phyloP scores from a whole-genome alignment of 495 filamentous ascomycete species.

The Penicillium angulare region DNA sequence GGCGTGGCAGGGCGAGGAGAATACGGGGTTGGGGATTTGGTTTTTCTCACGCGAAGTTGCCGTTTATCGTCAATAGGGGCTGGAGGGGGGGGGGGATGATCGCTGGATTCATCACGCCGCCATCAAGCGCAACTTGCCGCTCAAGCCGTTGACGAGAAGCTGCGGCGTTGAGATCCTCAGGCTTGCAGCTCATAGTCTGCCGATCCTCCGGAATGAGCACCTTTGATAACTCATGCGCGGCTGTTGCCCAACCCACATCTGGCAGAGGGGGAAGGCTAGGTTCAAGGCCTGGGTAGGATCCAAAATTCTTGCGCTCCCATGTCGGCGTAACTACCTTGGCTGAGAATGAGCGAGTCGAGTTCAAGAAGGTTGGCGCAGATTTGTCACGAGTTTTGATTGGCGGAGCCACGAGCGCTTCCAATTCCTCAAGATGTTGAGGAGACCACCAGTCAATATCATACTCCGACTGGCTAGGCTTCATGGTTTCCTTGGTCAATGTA shows the following conservation, averaged over 20 bases:
- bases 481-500: background rate
- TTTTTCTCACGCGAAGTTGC: constrained; percentile 71
- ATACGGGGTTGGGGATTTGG: constrained; percentile 48
- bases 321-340: constrained; percentile 67
- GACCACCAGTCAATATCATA: constrained; percentile 81
- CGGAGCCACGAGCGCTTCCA: constrained; percentile 57
- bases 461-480: constrained; percentile 1
- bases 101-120: constrained; percentile 13
- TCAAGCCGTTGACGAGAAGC: constrained; percentile 60
- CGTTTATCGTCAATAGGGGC: constrained; percentile 56
- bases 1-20: constrained; percentile 42
- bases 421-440: constrained; percentile 57
- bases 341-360: constrained; percentile 73
- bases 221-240: constrained; percentile 76
- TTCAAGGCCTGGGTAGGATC: constrained; percentile 29
- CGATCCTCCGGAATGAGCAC: constrained; percentile 73
- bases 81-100: constrained; percentile 29
- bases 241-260: constrained; percentile 79
- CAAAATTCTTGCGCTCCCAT: constrained; percentile 49
- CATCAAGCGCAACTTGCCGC: constrained; percentile 50
- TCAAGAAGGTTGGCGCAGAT: constrained; percentile 63
- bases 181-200: constrained; percentile 68
- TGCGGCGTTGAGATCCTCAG: constrained; percentile 70
- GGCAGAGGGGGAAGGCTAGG: constrained; percentile 64
- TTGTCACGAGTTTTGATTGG: constrained; percentile 51